These are phyloP conservation scores for Phoenix roebelenii DNA, from an alignment of 176 grass and related monocot species.

Conservation along the genomic window DNA sequence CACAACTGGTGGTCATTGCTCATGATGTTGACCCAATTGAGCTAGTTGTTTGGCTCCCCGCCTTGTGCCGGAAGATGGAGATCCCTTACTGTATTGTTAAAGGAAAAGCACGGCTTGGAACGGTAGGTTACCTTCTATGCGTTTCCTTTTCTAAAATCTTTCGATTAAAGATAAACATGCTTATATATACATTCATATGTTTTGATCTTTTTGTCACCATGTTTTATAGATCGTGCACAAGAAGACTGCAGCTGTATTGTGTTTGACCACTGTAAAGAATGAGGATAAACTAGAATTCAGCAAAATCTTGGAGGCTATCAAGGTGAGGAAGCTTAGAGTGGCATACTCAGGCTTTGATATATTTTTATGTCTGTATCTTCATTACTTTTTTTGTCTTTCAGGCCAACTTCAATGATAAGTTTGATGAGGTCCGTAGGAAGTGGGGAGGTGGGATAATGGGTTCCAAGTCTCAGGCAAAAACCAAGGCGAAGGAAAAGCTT, in stretches of 20 bases:
- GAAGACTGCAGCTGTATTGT: constrained; percentile 58
- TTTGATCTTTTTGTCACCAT: no score
- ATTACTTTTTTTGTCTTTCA: background rate
- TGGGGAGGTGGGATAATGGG: constrained; percentile 64
- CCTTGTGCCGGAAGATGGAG: constrained; percentile 75
- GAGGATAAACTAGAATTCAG: constrained; percentile 81
- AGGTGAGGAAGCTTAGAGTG: constrained; percentile 17
- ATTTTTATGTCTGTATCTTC: no score
- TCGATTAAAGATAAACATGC: no score
- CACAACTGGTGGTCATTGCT: constrained; percentile 51
- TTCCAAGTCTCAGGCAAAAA: constrained; percentile 60
- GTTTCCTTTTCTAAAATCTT: background rate
- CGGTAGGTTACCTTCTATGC: constrained; percentile 15
- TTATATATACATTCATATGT: no score
- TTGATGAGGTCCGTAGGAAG: constrained; percentile 53
- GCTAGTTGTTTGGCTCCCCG: constrained; percentile 67
- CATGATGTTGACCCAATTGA: constrained; percentile 77
- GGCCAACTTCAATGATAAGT: constrained; percentile 67
- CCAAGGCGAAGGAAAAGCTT: constrained; percentile 61
- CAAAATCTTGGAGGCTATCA: constrained; percentile 72
- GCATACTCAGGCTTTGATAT: no score
- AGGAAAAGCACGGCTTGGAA: constrained; percentile 61
- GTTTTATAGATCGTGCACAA: constrained; percentile 49
- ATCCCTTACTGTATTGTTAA: constrained; percentile 70
- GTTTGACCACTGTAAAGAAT: constrained; percentile 66